Percentiles rank a stretch among this genome's conserved stretches.
Conservation (phyloP, 495 filamentous ascomycete species). For the Usnea hakonensis region DNA sequence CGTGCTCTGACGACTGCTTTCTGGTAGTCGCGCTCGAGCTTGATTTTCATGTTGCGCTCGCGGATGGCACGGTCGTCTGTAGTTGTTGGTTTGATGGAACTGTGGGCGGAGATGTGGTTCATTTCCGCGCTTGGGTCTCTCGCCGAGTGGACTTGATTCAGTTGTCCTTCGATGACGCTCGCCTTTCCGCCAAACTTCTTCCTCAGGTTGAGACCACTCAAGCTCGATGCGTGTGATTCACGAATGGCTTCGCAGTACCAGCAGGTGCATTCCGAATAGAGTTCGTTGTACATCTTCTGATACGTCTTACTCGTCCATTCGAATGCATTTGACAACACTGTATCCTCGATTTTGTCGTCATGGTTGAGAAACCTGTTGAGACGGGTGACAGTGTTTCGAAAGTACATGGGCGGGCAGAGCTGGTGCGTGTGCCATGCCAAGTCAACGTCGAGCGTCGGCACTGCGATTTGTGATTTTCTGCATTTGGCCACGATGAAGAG, state of each 20-base stretch:
- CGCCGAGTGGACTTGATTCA: constrained; percentile 48
- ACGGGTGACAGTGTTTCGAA: not conserved
- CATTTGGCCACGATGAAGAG: constrained; percentile 54
- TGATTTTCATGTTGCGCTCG: constrained; percentile 25
- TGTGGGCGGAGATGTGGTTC: constrained; percentile 27
- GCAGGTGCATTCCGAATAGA: constrained; percentile 78
- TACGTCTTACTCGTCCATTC: constrained; percentile 68
- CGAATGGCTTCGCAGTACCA: constrained; percentile 86
- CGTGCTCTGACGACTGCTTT: constrained; percentile 53
- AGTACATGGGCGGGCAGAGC: constrained; percentile 43
- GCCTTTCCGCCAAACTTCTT: constrained; percentile 27
- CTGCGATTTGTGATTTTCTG: constrained; percentile 47
- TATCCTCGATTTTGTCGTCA: constrained; percentile 74
- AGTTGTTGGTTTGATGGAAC: constrained; percentile 7
- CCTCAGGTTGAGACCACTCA: constrained; percentile 7
- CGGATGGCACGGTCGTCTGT: constrained; percentile 14
- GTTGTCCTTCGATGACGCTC: constrained; percentile 38
- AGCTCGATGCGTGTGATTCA: constrained; percentile 43
- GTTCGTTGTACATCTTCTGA: constrained; percentile 49
- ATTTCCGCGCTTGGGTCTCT: constrained; percentile 19
- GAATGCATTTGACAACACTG: constrained; percentile 53
- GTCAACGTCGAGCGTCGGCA: constrained; percentile 81
- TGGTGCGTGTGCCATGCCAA: constrained; percentile 67
- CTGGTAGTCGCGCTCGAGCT: constrained; percentile 54
- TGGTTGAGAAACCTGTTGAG: constrained; percentile 61